Percentiles rank a stretch among this genome's conserved stretches.
These are phyloP conservation scores for Madurella mycetomatis DNA, from an alignment of 2,329 filamentous ascomycete genomes.

Conservation along the genomic window DNA sequence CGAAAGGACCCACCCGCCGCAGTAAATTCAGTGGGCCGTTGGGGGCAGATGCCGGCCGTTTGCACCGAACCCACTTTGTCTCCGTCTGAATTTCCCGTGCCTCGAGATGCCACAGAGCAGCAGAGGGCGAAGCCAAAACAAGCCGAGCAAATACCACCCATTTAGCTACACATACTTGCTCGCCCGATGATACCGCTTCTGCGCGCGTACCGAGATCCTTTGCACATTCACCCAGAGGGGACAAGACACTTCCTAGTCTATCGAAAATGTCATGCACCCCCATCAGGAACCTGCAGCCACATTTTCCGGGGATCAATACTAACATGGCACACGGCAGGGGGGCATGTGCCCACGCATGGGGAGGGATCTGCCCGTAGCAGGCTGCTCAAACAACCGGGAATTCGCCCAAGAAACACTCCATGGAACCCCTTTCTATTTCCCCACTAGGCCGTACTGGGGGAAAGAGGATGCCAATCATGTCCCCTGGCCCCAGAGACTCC, in stretches of 20 bases:
- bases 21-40: neutral
- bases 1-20: neutral
- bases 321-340: neutral
- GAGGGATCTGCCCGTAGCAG: conserved; percentile 7
- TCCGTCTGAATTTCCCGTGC: too few relatives aligned
- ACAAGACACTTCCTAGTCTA: neutral
- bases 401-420: conserved; percentile 8
- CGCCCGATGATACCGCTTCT: neutral
- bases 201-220: neutral
- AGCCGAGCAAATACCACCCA: too few relatives aligned
- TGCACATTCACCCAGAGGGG: neutral
- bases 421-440: conserved; percentile 5
- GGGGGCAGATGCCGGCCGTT: neutral
- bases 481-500: conserved; percentile 9
- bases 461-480: conserved; percentile 3
- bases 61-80: conserved; percentile 1
- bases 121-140: too few relatives aligned
- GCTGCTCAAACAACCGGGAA: conserved; percentile 13
- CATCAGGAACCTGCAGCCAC: neutral
- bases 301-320: neutral
- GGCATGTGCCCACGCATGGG: neutral
- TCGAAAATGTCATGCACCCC: neutral
- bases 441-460: conserved; percentile 13
- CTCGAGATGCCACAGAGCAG: too few relatives aligned
- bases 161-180: neutral